Evolutionary conservation across 139 green algal species (phyloP).

Genomic region (Astrephomene gubernaculifera): DNA sequence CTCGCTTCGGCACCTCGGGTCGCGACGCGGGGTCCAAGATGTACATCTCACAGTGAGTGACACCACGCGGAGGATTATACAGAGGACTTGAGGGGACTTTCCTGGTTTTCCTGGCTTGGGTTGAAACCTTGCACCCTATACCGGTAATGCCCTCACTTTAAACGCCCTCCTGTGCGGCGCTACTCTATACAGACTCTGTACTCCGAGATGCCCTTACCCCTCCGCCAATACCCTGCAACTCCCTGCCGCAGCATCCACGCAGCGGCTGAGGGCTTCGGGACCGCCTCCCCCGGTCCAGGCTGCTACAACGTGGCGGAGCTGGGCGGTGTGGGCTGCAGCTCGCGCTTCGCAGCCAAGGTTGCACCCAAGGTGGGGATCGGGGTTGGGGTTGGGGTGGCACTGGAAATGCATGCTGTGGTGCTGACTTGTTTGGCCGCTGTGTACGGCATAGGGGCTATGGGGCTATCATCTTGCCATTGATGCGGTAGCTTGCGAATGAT

Average conservation of each 20-base stretch:
- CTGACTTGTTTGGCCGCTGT: too few relatives aligned
- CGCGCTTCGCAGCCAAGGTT: conserved; percentile 20
- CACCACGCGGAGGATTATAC: too few relatives aligned
- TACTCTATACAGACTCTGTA: neutral
- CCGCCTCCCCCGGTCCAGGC: conserved; percentile 17
- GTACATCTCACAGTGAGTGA: conserved; percentile 37
- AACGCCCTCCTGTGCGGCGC: too few relatives aligned
- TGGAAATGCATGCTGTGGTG: too few relatives aligned
- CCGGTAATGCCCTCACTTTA: too few relatives aligned
- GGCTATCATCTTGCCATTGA: too few relatives aligned
- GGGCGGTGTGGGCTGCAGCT: neutral
- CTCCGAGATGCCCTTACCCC: neutral
- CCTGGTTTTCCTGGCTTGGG: too few relatives aligned
- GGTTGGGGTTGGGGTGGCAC: too few relatives aligned
- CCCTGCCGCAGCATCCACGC: conserved; percentile 19
- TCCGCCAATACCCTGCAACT: neutral
- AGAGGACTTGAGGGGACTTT: too few relatives aligned
- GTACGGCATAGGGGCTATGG: too few relatives aligned
- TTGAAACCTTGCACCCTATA: too few relatives aligned
- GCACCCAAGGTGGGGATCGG: conserved; percentile 19
- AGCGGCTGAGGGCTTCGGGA: conserved; percentile 29
- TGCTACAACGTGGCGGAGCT: conserved; percentile 34
- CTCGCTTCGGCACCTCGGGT: conserved; percentile 18
- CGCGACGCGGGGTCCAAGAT: conserved; percentile 33
- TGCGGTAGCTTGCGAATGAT: too few relatives aligned